Evolutionary conservation across 179 eudicot genomes (phyloP), one percentile per base, ranked within the genome.

Genomic region (Amaranthus tricolor): DNA sequence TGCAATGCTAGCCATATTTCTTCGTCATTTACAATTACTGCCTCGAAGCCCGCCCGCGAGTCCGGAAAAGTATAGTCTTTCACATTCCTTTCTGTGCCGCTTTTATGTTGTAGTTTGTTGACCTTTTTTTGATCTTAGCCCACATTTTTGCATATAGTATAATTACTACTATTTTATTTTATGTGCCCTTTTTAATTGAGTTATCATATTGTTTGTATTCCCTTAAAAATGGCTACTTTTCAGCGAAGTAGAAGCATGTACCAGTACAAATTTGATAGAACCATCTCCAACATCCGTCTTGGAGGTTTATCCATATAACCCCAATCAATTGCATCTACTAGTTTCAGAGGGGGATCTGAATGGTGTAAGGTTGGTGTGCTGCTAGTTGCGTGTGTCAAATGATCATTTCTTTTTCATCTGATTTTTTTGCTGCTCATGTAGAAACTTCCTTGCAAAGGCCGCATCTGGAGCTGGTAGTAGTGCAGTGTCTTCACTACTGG

Each of bases 41-140:
- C 99, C 99, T 73, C 90, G 99, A 66, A 93, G 97, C 68, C 94
- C 96, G 79, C 92, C 97, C 84, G 87, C 94, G 76, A 95, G 93
- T 80, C 99, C 98, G 21, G 97, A 95, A 61, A 87, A 82, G 99
- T 93, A 87, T 84, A 88, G 76, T 70, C 63, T 76, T 70, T 75
- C 12, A 17, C 68, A 5, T 62, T 49, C 19, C 49, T 0, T 70
- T 62, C 45, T 74, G 61, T 71, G 52, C 20, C 68, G 54, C 11
- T 45, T 5, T 24, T 15, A 16, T 62, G 13, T 31, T 66, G 17
- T 51, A 58, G 47, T 12, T 43, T 43, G n/a, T 63, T 43, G 9
- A 49, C 51, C 24, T 62, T 53, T 17, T 62, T 48, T 17, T 6
- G 62, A 24, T 9, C 51, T 52, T 65, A n/a, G 20, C n/a, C 64